Base-by-base conservation (phyloP, 2,329 filamentous ascomycete genomes). In the Phialophora macrospora region DNA sequence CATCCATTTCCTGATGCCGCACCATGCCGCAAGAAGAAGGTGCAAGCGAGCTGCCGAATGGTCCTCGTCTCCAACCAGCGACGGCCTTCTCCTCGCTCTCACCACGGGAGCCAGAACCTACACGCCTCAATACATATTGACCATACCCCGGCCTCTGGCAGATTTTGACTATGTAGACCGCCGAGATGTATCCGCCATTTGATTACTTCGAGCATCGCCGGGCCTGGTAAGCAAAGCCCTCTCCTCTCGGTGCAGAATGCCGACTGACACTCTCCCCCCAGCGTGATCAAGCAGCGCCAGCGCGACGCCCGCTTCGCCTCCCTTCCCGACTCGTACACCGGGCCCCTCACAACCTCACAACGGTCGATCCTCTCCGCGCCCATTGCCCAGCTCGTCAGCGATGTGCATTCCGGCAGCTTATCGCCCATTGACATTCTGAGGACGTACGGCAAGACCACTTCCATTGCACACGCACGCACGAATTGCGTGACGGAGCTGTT, bases 401-500 rank as follows among this genome's bases (percentile, higher is more conserved):
- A 90, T 79, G 90, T 97, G 3, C 91, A 94, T 34, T 84, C 86
- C n/a, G 85, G 88, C 52, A 79, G 82, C 60, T 81, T 87, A 56
- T 83, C 85, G 12, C 88, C 93, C 0, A 76, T 89, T 26, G 88
- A 92, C 67, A 85, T 97, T 55, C 86, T 97, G n/a, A 87, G 83
- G 66, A 88, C 92, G 11, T 98, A 97, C 76, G 90, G 90, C 73
- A 97, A 96, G 77, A 88, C 94, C 22, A 90, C 93, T 0, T 76
- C 96, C 60, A 89, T 88, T 74, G 93, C 92, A 1, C 94, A 97
- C 41, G 84, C 89, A 68, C 90, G 90, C 78, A 97, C 93, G 1
- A 97, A 97, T 77, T 96, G 92, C 74, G 79, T 96, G 12, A 97
- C 94, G 0, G 93, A 97, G 78, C 82, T 97, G 63, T 86, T 97